Conservation (phyloP, 768 basidiomycete genomes). For the Gloeostereum incarnatum region DNA sequence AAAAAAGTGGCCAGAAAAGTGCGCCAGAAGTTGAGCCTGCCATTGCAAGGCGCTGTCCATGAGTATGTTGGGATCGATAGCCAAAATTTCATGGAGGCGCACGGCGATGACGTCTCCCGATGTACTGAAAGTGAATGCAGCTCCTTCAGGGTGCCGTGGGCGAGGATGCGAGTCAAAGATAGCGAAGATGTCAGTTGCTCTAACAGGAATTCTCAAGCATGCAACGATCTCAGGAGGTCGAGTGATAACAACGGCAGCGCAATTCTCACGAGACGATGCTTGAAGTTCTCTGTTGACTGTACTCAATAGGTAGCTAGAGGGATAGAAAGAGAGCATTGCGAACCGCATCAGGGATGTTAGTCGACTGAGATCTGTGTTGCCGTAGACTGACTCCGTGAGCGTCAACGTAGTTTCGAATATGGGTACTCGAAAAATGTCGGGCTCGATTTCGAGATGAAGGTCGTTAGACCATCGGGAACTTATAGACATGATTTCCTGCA, state of each 20-base stretch:
- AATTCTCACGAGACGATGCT: conserved; percentile 13
- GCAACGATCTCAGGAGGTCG: conserved; percentile 64
- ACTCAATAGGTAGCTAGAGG: too few species aligned
- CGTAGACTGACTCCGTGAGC: conserved; percentile 23
- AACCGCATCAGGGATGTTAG: conserved; percentile 26
- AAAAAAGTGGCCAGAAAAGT: conserved; percentile 53
- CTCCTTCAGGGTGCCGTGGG: conserved; percentile 46
- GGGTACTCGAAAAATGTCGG: conserved; percentile 35
- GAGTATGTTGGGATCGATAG: conserved; percentile 35
- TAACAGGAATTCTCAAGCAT: conserved; percentile 29
- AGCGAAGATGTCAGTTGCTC: conserved; percentile 29
- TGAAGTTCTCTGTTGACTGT: too few species aligned
- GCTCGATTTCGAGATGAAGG: conserved; percentile 45
- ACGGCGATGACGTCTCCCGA: conserved; percentile 32
- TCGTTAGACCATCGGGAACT: conserved; percentile 46
- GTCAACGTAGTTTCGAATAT: conserved; percentile 34
- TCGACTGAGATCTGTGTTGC: conserved; percentile 22
- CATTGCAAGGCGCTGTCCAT: conserved; percentile 39
- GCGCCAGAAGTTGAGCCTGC: conserved; percentile 54
- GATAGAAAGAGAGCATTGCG: conserved; percentile 4
- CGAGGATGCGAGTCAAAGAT: conserved; percentile 66
- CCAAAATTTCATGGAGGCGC: conserved; percentile 37
- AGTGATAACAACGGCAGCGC: conserved; percentile 45
- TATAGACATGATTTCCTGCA: conserved; percentile 47
- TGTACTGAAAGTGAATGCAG: conserved; percentile 46